phyloP scores from a whole-genome alignment of 257 asterid species.

The Capsicum rhomboideum region DNA sequence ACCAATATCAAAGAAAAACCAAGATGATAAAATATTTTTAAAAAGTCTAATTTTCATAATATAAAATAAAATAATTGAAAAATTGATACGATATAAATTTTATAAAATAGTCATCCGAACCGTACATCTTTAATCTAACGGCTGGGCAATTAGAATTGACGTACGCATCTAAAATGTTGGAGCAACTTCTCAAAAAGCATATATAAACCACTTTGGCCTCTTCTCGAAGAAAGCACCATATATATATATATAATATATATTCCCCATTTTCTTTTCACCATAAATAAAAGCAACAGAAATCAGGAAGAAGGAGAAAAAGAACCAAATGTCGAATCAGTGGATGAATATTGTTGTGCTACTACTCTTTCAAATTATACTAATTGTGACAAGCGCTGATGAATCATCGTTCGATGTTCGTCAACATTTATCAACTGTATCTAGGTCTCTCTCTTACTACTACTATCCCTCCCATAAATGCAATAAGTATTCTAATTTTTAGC shows the following conservation, averaged over 20 bases:
- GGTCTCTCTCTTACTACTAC: slow-evolving; percentile 32
- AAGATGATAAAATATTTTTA: too few relatives aligned
- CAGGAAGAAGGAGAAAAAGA: neutral
- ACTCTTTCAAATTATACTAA: neutral
- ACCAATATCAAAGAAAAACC: too few relatives aligned
- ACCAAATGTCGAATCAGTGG: neutral
- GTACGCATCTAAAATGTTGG: too few relatives aligned
- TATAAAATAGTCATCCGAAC: too few relatives aligned
- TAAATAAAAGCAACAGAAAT: neutral
- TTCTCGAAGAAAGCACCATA: neutral
- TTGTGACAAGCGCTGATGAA: slow-evolving; percentile 23
- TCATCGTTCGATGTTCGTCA: slow-evolving; percentile 62
- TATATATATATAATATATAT: too few relatives aligned
- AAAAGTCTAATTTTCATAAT: too few relatives aligned
- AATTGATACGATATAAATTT: too few relatives aligned
- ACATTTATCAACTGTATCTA: slow-evolving; percentile 75
- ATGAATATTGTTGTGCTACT: neutral
- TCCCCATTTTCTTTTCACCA: too few relatives aligned
- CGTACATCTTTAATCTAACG: too few relatives aligned
- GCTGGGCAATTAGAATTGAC: too few relatives aligned
- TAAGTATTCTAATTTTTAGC: neutral
- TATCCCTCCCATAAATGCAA: neutral
- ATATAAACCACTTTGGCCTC: neutral
- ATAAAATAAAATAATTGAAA: too few relatives aligned
- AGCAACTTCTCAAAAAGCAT: neutral